Conservation (phyloP, 345 rosid species). For the Salix suchowensis region DNA sequence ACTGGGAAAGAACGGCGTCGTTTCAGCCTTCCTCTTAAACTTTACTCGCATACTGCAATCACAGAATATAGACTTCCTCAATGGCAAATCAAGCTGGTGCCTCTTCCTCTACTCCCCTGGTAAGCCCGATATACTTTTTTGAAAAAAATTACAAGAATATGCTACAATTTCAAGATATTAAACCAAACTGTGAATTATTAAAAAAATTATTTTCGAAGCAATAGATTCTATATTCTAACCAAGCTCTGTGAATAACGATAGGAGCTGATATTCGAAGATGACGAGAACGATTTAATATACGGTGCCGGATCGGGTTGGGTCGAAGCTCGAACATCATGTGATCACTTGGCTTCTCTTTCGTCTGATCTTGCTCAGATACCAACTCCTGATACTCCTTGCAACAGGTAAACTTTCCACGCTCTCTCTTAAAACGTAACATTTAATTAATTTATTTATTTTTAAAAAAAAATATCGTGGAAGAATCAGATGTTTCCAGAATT, state of each 20-base stretch:
- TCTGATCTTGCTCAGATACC: slow-evolving; percentile 66
- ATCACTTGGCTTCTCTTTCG: slow-evolving; percentile 62
- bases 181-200: background rate
- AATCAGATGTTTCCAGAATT: no score
- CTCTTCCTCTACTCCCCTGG: slow-evolving; percentile 12
- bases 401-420: slow-evolving; percentile 34
- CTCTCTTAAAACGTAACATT: background rate
- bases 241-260: slow-evolving; percentile 1
- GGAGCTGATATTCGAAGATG: slow-evolving; percentile 33
- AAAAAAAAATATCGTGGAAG: background rate
- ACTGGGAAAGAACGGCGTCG: background rate
- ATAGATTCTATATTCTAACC: background rate
- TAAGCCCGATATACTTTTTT: background rate
- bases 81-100: slow-evolving; percentile 12
- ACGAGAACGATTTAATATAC: slow-evolving; percentile 31
- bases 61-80: background rate
- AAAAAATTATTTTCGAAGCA: background rate
- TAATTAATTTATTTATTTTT: background rate
- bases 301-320: slow-evolving; percentile 93
- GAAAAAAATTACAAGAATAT: no score
- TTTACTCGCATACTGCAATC: background rate
- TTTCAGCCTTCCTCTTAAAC: background rate
- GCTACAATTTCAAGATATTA: no score
- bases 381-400: slow-evolving; percentile 61
- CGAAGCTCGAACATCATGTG: slow-evolving; percentile 70